Evolutionary conservation across 805 yeast genomes (phyloP).

Genomic region (Middelhovenomyces tepae): DNA sequence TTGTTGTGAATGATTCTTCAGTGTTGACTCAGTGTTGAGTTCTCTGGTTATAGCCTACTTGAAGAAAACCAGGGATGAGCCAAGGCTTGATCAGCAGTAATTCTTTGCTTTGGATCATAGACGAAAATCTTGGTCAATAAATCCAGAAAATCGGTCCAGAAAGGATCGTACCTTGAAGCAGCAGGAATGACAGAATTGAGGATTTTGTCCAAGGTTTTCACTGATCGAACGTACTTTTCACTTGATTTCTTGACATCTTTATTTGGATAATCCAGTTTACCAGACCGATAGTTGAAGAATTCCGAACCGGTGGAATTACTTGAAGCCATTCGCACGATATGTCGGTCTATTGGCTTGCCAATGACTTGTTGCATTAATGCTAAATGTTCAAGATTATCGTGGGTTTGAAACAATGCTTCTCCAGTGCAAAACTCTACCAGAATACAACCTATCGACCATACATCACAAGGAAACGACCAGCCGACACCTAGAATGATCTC

Average conservation of each 20-base stretch:
- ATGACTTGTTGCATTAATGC: slow-evolving; percentile 87
- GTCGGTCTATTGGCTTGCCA: slow-evolving; percentile 35
- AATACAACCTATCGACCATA: slow-evolving; percentile 96
- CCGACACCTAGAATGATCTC: slow-evolving; percentile 92
- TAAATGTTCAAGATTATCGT: slow-evolving; percentile 87
- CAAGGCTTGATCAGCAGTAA: slow-evolving; percentile 68
- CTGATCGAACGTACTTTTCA: slow-evolving; percentile 27
- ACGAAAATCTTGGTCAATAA: slow-evolving; percentile 55
- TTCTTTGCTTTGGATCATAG: slow-evolving; percentile 63
- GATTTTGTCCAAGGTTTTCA: slow-evolving; percentile 26
- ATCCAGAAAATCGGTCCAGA: slow-evolving; percentile 79
- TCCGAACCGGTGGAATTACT: slow-evolving; percentile 13
- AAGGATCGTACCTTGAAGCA: slow-evolving; percentile 37
- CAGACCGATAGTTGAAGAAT: slow-evolving; percentile 24
- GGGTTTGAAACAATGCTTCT: slow-evolving; percentile 89
- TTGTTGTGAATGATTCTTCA: too few relatives aligned
- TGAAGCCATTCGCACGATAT: slow-evolving; percentile 20
- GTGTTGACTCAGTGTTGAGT: too few relatives aligned
- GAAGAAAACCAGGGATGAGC: slow-evolving; percentile 87
- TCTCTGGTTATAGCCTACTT: too few relatives aligned
- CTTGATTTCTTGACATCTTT: slow-evolving; percentile 29
- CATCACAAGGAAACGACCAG: slow-evolving; percentile 94
- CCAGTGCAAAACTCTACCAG: slow-evolving; percentile 88
- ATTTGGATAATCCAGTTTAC: slow-evolving; percentile 29
- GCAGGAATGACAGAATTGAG: slow-evolving; percentile 15